Conservation (phyloP, 345 rosid genomes). For the Bretschneidera sinensis region DNA sequence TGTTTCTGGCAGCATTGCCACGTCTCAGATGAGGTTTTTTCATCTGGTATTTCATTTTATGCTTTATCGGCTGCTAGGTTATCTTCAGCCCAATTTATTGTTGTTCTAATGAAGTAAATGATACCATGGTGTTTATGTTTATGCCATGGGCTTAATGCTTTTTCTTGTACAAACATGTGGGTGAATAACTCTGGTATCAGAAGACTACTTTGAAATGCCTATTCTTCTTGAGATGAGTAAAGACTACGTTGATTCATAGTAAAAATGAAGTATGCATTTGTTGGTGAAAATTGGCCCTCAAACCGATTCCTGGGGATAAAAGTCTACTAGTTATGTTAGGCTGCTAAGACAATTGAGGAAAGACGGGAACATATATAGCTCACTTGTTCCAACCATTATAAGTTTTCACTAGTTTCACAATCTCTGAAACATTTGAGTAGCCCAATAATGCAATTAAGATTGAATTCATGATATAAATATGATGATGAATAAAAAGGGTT, state of each 20-base stretch:
- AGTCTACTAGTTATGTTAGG: too few species aligned
- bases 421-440: too few species aligned
- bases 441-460: too few species aligned
- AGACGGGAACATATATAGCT: too few species aligned
- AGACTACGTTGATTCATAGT: not conserved
- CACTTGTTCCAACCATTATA: too few species aligned
- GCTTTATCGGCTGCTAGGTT: slow-evolving; percentile 8
- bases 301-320: too few species aligned
- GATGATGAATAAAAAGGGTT: too few species aligned
- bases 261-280: not conserved
- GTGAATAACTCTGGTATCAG: slow-evolving; percentile 13
- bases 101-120: slow-evolving; percentile 4
- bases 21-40: not conserved
- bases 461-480: too few species aligned
- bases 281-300: too few species aligned
- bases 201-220: not conserved
- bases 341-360: too few species aligned
- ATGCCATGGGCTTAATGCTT: not conserved
- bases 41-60: slow-evolving; percentile 1
- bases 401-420: too few species aligned
- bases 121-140: slow-evolving; percentile 6
- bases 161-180: slow-evolving; percentile 24
- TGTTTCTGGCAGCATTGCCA: slow-evolving; percentile 9
- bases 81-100: slow-evolving; percentile 4
- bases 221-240: not conserved